A percentile compares a stretch with the other conserved stretches of the same genome.
phyloP scores from a whole-genome alignment of 148 eudicot species.

The Chenopodium formosanum region DNA sequence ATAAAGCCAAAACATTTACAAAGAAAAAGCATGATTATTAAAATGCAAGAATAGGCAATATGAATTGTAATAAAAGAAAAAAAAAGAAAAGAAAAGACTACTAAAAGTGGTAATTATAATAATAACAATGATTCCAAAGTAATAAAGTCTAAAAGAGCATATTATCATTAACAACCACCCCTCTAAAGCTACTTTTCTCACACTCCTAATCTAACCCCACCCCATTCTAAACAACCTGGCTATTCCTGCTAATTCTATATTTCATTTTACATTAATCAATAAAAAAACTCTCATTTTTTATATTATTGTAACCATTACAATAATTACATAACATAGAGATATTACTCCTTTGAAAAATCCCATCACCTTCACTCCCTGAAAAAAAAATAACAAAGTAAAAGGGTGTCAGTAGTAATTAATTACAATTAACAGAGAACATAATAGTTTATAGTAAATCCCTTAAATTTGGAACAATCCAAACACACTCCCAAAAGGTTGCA shows the following conservation, averaged over 20 bases:
- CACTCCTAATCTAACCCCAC: slow-evolving; percentile 22
- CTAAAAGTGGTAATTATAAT: slow-evolving; percentile 8
- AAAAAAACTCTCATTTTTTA: slow-evolving; percentile 15
- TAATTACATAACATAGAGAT: slow-evolving; percentile 38
- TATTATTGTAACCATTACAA: slow-evolving; percentile 25
- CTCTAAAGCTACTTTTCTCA: slow-evolving; percentile 38
- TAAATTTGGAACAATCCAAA: not conserved
- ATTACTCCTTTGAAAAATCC: slow-evolving; percentile 37
- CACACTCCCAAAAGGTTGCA: not conserved
- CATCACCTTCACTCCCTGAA: slow-evolving; percentile 46
- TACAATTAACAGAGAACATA: not conserved
- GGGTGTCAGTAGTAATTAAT: not conserved
- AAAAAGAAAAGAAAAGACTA: not conserved
- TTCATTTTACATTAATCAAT: slow-evolving; percentile 13
- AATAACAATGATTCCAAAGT: slow-evolving; percentile 25
- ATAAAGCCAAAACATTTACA: not conserved
- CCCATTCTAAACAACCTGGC: slow-evolving; percentile 5
- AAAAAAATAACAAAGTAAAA: slow-evolving; percentile 25
- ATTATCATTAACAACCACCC: slow-evolving; percentile 25
- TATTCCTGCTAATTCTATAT: slow-evolving; percentile 14
- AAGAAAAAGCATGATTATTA: not conserved
- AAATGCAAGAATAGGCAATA: not conserved
- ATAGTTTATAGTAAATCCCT: not conserved
- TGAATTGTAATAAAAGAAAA: not conserved
- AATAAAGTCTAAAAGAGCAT: slow-evolving; percentile 24